Base-by-base conservation (phyloP, 2,329 filamentous ascomycete genomes). In the Fusarium nanum region DNA sequence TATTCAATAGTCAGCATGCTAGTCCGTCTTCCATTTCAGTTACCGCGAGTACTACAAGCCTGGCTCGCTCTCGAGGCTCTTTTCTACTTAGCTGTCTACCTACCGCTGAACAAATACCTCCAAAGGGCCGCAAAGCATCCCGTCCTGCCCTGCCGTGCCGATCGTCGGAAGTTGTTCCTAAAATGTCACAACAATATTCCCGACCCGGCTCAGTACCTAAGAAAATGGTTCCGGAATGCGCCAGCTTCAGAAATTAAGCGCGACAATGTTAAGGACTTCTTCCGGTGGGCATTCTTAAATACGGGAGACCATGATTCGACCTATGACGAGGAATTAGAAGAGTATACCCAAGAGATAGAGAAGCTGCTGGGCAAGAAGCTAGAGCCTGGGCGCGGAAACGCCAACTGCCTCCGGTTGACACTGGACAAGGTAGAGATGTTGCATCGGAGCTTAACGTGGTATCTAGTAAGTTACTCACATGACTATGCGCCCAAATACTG, bases 181-280 rank as follows among this genome's bases (percentile, higher is more conserved):
- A 81, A 81, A 42, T 87, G 87, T 72, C 81, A 82, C 67, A 79
- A 80, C 8, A 86, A 83, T 56, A 84, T 89, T 16, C 80, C 83
- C 2, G 83, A 89, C 71, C 81, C 83, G 0, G 83, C 85, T 40
- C 79, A 76, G 37, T 91, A 87, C 68, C 64, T 91, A 28, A 79
- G 76, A 53, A 84, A 82, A 67, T 91, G 89, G 89, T 90, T 90
- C 72, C 77, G 85, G 25, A 84, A 84, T 28, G 86, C 87, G 10
- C 78, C 83, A 18, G 49, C 79, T 5, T 77, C 81, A 28, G 86
- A 88, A 28, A 86, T 91, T 47, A 83, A 84, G 57, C 80, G 83
- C 16, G 87, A 90, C 32, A 89, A 90, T 74, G 72, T 90, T 53
- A 87, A 86, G 76, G 86, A 88, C 57, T 90, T 89, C 74, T 81